phyloP scores from a whole-genome alignment of 2,329 filamentous ascomycete species.

The Phyllosticta citribraziliensis region DNA sequence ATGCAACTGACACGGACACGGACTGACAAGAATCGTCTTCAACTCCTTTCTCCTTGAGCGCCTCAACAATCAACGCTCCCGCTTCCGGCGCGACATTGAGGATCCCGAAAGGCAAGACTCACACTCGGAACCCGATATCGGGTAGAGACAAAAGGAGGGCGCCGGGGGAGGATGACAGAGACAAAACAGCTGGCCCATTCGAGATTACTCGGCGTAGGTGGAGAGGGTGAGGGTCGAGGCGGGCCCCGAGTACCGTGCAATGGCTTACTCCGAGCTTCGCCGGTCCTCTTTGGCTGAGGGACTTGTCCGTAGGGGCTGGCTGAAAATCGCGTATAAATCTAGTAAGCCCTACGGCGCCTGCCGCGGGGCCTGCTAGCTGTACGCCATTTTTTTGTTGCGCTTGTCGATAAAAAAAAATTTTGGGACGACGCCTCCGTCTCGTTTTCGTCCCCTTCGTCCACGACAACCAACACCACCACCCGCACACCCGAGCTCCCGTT shows the following conservation, averaged over 20 bases:
- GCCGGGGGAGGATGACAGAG: neutral
- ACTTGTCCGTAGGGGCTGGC: neutral
- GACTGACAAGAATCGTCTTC: neutral
- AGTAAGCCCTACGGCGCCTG: neutral
- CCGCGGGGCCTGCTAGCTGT: neutral
- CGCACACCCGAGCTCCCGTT: neutral
- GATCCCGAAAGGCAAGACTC: neutral
- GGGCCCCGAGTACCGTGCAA: slow-evolving; percentile 6
- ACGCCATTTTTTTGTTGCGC: neutral
- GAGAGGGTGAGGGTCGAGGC: neutral
- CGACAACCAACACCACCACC: neutral
- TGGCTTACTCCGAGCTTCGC: slow-evolving; percentile 10
- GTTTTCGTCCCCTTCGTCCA: neutral
- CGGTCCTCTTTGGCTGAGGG: neutral
- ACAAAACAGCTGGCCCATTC: neutral
- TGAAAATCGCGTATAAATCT: neutral
- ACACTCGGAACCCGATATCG: neutral
- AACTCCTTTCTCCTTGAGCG: too few species aligned
- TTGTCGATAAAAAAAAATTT: neutral
- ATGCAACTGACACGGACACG: neutral
- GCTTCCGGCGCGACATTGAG: neutral
- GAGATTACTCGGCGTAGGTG: slow-evolving; percentile 5
- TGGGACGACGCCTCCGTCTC: neutral
- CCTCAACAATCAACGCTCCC: neutral
- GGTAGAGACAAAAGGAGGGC: neutral